Conservation (phyloP, 768 basidiomycete species). For the Suillus plorans region DNA sequence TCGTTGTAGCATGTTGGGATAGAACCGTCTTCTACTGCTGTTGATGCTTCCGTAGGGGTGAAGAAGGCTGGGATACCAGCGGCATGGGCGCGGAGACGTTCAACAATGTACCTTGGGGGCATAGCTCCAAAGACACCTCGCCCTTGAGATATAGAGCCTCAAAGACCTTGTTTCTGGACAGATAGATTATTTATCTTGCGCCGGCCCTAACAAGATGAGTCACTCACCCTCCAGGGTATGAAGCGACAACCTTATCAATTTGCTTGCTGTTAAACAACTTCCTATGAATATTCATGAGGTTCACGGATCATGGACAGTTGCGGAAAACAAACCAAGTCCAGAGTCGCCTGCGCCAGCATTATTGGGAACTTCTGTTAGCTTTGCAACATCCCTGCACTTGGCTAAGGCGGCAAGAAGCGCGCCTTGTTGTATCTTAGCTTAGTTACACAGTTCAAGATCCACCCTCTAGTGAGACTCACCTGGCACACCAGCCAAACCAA, state of each 20-base stretch:
- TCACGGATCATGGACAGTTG: background rate
- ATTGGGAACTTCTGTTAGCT: constrained; percentile 84
- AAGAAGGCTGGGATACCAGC: no score
- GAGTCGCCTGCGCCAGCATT: constrained; percentile 75
- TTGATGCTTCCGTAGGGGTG: constrained; percentile 84
- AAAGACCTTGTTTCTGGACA: constrained; percentile 77
- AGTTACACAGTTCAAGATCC: no score
- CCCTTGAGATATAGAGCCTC: constrained; percentile 81
- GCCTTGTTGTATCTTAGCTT: constrained; percentile 43
- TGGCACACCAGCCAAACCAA: constrained; percentile 87
- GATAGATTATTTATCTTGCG: background rate
- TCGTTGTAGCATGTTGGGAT: constrained; percentile 80
- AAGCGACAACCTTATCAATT: constrained; percentile 81
- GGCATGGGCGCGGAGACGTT: constrained; percentile 84
- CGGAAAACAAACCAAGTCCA: constrained; percentile 56
- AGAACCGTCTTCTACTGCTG: constrained; percentile 75
- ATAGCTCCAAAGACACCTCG: constrained; percentile 80
- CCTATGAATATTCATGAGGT: constrained; percentile 40
- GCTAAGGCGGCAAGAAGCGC: constrained; percentile 79
- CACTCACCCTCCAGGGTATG: constrained; percentile 82
- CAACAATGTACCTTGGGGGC: constrained; percentile 90
- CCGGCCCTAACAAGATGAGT: background rate
- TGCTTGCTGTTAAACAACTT: constrained; percentile 73
- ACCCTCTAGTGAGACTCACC: constrained; percentile 40
- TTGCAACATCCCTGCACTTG: constrained; percentile 68